Percentiles rank a stretch among this genome's conserved stretches.
Evolutionary conservation across 768 basidiomycete species (phyloP).

Genomic region (Mycena venus): DNA sequence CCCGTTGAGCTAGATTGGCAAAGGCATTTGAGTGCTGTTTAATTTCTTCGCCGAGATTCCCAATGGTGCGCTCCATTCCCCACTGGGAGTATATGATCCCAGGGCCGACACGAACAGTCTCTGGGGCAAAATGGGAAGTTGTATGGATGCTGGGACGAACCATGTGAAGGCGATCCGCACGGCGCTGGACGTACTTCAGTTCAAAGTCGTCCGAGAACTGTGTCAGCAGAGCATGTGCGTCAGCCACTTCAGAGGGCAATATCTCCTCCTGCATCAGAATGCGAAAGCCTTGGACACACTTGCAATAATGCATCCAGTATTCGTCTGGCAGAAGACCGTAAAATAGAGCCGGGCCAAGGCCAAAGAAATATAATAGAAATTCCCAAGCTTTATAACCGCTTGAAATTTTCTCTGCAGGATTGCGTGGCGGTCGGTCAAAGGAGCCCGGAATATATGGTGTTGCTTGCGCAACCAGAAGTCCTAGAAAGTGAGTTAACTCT

Average conservation of each 20-base stretch:
- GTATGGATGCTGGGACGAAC: conserved; percentile 41
- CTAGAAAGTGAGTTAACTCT: not conserved
- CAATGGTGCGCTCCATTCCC: conserved; percentile 42
- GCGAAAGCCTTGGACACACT: conserved; percentile 34
- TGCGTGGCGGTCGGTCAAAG: conserved; percentile 42
- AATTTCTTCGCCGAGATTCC: conserved; percentile 42
- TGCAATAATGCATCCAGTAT: conserved; percentile 41
- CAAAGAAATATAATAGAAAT: conserved; percentile 35
- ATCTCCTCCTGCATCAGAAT: conserved; percentile 34
- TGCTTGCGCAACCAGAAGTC: conserved; percentile 28
- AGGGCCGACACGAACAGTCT: conserved; percentile 35
- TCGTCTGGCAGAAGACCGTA: conserved; percentile 24
- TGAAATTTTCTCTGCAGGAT: conserved; percentile 41
- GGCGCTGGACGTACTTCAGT: conserved; percentile 39
- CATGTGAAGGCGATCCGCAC: conserved; percentile 42
- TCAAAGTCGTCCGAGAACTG: conserved; percentile 44
- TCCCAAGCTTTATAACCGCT: conserved; percentile 45
- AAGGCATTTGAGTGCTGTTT: conserved; percentile 35
- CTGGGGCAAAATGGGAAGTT: conserved; percentile 36
- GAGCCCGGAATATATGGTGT: conserved; percentile 37
- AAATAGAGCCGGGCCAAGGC: conserved; percentile 39
- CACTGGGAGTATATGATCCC: conserved; percentile 39
- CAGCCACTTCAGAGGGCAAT: conserved; percentile 16
- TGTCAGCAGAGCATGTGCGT: conserved; percentile 27
- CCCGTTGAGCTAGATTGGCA: conserved; percentile 39